These are phyloP conservation scores for Leptodermis oblonga DNA, from an alignment of 257 asterid genomes.

Conservation along the genomic window DNA sequence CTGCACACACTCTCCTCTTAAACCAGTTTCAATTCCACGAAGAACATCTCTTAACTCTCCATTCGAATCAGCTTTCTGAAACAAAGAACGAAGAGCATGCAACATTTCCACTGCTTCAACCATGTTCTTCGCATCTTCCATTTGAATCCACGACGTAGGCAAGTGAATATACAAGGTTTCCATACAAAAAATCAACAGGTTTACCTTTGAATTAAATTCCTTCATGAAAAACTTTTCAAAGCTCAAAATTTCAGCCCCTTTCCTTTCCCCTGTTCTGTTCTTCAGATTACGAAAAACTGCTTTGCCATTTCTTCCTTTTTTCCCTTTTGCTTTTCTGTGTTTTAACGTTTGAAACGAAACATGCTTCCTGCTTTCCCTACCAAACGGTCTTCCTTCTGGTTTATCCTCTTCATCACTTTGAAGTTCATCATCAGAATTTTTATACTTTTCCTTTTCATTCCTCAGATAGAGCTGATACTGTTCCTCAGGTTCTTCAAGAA, in stretches of 20 bases:
- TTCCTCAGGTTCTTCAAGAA: constrained; percentile 46
- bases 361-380: too few relatives aligned
- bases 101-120: neutral
- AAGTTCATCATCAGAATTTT: constrained; percentile 2
- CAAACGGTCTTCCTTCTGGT: too few relatives aligned
- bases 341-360: too few relatives aligned
- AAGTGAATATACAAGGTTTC: neutral
- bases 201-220: too few relatives aligned
- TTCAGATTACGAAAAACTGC: too few relatives aligned
- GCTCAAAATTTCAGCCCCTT: too few relatives aligned
- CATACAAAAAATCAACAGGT: too few relatives aligned
- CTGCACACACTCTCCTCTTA: constrained; percentile 25
- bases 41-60: neutral
- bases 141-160: neutral
- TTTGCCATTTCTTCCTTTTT: too few relatives aligned
- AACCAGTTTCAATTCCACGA: constrained; percentile 3
- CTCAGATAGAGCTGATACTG: constrained; percentile 33
- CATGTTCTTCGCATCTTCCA: neutral
- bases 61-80: neutral
- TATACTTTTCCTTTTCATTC: constrained; percentile 13
- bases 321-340: too few relatives aligned
- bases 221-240: too few relatives aligned
- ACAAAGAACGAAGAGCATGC: neutral
- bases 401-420: constrained; percentile 12
- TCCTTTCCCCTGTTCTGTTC: too few relatives aligned